Conservation (phyloP, 148 eudicot species). For the Mesembryanthemum crystallinum region DNA sequence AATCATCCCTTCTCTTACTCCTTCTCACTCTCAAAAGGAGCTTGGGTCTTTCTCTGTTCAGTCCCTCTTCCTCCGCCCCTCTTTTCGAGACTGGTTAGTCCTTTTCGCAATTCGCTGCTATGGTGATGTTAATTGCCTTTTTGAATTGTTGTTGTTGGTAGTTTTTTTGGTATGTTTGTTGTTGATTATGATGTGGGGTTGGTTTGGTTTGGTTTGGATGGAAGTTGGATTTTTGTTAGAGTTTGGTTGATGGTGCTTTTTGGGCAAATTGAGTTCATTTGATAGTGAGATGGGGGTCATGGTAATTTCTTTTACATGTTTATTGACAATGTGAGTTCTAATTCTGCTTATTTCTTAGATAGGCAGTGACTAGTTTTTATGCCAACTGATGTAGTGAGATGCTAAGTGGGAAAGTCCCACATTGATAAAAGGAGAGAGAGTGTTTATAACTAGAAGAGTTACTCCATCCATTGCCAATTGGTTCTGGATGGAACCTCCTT, state of each 20-base stretch:
- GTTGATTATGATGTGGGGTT: not conserved
- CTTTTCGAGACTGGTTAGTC: constrained; percentile 37
- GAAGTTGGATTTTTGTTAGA: not conserved
- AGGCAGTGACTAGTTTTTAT: not conserved
- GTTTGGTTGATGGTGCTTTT: not conserved
- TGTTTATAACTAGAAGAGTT: too few species aligned
- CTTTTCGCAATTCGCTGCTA: not conserved
- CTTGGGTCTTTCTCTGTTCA: constrained; percentile 68
- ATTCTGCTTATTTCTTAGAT: not conserved
- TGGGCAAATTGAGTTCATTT: not conserved
- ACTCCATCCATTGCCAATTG: too few species aligned
- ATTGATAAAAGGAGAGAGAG: too few species aligned
- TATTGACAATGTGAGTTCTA: not conserved
- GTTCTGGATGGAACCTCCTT: too few species aligned
- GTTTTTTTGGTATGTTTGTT: not conserved
- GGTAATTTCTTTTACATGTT: not conserved
- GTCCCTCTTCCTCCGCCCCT: constrained; percentile 46
- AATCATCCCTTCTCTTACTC: constrained; percentile 57
- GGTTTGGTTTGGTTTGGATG: not conserved
- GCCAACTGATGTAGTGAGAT: not conserved
- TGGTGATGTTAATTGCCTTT: not conserved
- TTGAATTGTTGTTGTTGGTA: not conserved
- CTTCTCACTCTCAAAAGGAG: constrained; percentile 34
- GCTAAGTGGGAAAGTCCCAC: too few species aligned
- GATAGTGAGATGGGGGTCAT: not conserved